Evolutionary conservation across 2,329 filamentous ascomycete genomes (phyloP).

Genomic region (Westerdykella aurantiaca): DNA sequence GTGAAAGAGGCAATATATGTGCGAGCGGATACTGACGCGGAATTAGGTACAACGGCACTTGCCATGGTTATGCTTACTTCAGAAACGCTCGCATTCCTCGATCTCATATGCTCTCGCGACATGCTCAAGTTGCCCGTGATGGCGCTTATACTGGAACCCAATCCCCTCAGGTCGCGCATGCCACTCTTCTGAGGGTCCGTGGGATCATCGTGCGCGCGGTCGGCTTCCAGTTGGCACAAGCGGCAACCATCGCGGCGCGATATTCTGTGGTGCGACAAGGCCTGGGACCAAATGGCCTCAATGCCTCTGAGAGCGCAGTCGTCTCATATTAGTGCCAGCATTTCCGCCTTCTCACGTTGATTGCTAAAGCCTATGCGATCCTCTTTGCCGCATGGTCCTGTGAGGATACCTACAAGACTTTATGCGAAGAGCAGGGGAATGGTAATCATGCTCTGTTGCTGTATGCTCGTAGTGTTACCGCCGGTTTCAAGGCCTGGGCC

Average conservation of each 20-base stretch:
- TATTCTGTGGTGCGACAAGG: slow-evolving; percentile 45
- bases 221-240: slow-evolving; percentile 45
- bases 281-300: slow-evolving; percentile 4
- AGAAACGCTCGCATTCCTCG: slow-evolving; percentile 43
- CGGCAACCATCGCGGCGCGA: slow-evolving; percentile 47
- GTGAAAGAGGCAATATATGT: no score
- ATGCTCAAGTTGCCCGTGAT: slow-evolving; percentile 41
- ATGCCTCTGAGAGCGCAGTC: slow-evolving; percentile 4
- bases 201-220: slow-evolving; percentile 41
- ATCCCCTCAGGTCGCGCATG: slow-evolving; percentile 39
- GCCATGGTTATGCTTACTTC: slow-evolving; percentile 49
- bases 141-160: slow-evolving; percentile 39
- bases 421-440: slow-evolving; percentile 2
- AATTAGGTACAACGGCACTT: slow-evolving; percentile 42
- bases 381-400: slow-evolving; percentile 9
- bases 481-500: slow-evolving; percentile 47
- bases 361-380: slow-evolving; percentile 15
- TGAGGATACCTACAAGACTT: slow-evolving; percentile 3
- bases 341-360: slow-evolving; percentile 12
- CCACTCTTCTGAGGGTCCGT: slow-evolving; percentile 43
- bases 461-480: slow-evolving; percentile 45
- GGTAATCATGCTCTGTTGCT: slow-evolving; percentile 44
- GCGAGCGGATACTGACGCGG: no score
- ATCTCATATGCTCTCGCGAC: slow-evolving; percentile 44
- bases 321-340: slow-evolving; percentile 15